Evolutionary conservation across 2,329 filamentous ascomycete species (phyloP).

Genomic region (Orbilia quercus): DNA sequence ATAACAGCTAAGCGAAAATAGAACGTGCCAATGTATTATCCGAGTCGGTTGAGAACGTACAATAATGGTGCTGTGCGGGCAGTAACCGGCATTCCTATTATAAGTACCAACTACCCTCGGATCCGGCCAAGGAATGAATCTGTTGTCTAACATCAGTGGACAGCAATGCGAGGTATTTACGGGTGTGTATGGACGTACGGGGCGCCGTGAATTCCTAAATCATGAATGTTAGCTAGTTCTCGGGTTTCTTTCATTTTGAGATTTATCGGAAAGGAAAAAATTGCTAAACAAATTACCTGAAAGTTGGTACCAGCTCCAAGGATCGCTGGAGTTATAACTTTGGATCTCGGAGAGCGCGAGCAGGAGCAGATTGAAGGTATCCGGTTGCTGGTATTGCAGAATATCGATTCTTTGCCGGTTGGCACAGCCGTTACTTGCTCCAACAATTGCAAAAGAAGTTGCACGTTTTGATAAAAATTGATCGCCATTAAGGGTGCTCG

Average conservation of each 20-base stretch:
- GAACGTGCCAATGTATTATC: background rate
- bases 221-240: too few species aligned
- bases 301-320: constrained; percentile 31
- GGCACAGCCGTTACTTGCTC: constrained; percentile 16
- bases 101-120: background rate
- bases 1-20: background rate
- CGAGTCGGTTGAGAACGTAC: background rate
- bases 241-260: background rate
- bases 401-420: constrained; percentile 25
- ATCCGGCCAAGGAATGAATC: constrained; percentile 19
- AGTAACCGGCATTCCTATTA: constrained; percentile 15
- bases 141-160: background rate
- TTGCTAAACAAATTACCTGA: constrained; percentile 18
- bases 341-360: constrained; percentile 21
- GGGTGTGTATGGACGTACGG: constrained; percentile 16
- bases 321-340: constrained; percentile 1
- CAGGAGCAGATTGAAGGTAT: constrained; percentile 33
- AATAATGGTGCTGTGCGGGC: constrained; percentile 33
- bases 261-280: background rate
- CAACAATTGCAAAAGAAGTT: constrained; percentile 13
- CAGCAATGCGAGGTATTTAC: background rate
- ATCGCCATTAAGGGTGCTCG: background rate
- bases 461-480: background rate
- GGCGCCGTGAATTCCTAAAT: constrained; percentile 31
- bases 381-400: constrained; percentile 25